phyloP scores from a whole-genome alignment of 2,329 filamentous ascomycete species.

The Hymenoscyphus scutula region DNA sequence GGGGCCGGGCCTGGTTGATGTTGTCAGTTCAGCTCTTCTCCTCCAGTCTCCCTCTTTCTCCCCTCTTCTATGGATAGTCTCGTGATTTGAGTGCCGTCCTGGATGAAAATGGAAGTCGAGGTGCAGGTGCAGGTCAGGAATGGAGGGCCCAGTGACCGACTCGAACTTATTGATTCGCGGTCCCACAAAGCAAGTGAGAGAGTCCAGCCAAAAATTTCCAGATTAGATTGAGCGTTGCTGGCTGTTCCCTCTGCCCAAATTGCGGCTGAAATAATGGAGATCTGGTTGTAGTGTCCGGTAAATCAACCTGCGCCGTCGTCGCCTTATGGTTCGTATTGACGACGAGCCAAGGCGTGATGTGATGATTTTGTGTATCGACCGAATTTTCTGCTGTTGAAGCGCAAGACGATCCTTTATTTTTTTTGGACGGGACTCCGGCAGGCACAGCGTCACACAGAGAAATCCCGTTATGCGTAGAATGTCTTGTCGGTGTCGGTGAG shows the following conservation, averaged over 20 bases:
- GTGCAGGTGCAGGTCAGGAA: background rate
- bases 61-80: background rate
- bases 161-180: background rate
- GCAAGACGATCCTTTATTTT: background rate
- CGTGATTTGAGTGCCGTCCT: background rate
- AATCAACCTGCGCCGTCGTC: background rate
- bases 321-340: background rate
- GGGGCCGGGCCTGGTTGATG: background rate
- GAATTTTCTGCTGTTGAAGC: background rate
- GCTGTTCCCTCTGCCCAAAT: background rate
- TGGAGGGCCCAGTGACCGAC: background rate
- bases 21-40: background rate
- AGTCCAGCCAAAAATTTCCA: background rate
- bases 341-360: background rate
- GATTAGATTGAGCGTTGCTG: background rate
- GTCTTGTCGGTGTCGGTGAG: background rate
- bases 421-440: background rate
- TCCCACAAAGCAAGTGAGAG: background rate
- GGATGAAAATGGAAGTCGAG: background rate
- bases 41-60: background rate
- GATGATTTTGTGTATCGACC: background rate
- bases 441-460: background rate
- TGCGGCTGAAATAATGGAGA: conserved; percentile 1
- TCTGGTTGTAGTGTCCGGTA: background rate
- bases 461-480: background rate